Percentiles rank a stretch among this genome's conserved stretches.
Evolutionary conservation across 176 grass and related monocot species (phyloP).

Genomic region (Phragmites australis): DNA sequence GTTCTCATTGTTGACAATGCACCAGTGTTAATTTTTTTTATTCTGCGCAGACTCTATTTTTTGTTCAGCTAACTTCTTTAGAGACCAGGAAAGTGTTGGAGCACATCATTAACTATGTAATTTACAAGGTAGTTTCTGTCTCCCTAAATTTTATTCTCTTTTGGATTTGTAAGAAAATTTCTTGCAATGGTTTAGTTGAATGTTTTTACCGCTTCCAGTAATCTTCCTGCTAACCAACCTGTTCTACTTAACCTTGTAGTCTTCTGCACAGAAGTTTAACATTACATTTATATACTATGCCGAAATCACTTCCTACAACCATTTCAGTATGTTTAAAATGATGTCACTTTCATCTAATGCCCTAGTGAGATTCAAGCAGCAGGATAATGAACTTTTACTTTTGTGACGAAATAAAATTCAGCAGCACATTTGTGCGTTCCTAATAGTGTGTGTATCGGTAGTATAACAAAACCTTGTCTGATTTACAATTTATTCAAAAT

Average conservation of each 20-base stretch:
- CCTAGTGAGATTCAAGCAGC: constrained; percentile 12
- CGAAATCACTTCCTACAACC: neutral
- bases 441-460: neutral
- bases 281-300: neutral
- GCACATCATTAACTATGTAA: constrained; percentile 57
- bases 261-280: neutral
- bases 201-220: neutral
- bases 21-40: constrained; percentile 9
- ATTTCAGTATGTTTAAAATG: neutral
- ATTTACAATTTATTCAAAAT: neutral
- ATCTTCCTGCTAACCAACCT: constrained; percentile 1
- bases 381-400: constrained; percentile 8
- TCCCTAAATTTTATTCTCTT: constrained; percentile 1
- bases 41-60: constrained; percentile 57
- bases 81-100: constrained; percentile 67
- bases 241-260: constrained; percentile 8
- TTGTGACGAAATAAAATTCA: neutral
- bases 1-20: constrained; percentile 14
- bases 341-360: neutral
- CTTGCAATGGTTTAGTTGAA: constrained; percentile 13
- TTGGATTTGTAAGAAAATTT: neutral
- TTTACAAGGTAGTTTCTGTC: constrained; percentile 51
- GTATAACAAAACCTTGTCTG: neutral
- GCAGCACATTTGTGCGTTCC: neutral
- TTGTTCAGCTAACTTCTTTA: constrained; percentile 52